phyloP scores from a whole-genome alignment of 331 rosid genomes.

The Malus hybrid region DNA sequence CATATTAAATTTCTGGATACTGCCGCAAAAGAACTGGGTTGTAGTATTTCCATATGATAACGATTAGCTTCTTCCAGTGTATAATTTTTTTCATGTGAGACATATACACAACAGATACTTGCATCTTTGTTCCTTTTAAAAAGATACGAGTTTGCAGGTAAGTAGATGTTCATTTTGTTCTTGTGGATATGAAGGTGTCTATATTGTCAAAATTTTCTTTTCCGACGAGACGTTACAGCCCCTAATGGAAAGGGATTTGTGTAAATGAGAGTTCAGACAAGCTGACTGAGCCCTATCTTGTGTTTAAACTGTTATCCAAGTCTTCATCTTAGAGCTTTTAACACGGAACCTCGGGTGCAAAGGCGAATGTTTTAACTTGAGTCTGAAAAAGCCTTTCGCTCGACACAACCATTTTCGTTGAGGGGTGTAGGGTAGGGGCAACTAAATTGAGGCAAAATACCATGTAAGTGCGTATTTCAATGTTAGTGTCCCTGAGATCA shows the following conservation, averaged over 20 bases:
- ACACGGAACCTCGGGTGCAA: no score
- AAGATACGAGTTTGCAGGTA: slow-evolving; percentile 25
- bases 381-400: no score
- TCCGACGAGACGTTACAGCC: slow-evolving; percentile 2
- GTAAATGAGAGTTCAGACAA: slow-evolving; percentile 3
- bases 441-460: no score
- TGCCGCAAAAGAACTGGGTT: slow-evolving; percentile 85
- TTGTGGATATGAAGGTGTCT: slow-evolving; percentile 2
- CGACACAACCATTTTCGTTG: no score
- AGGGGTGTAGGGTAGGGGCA: no score
- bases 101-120: slow-evolving; percentile 11
- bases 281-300: background rate
- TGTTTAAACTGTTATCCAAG: no score
- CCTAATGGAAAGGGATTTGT: slow-evolving; percentile 16
- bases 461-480: no score
- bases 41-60: slow-evolving; percentile 55
- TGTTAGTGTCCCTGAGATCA: no score
- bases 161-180: slow-evolving; percentile 26
- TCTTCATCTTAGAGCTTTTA: no score
- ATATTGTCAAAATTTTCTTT: slow-evolving; percentile 10
- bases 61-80: slow-evolving; percentile 10
- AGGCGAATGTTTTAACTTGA: no score
- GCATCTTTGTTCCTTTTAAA: slow-evolving; percentile 31
- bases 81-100: slow-evolving; percentile 11
- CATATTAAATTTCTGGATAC: slow-evolving; percentile 61